These are phyloP conservation scores for Earliella scabrosa DNA, from an alignment of 1,284 basidiomycete species.

Conservation along the genomic window DNA sequence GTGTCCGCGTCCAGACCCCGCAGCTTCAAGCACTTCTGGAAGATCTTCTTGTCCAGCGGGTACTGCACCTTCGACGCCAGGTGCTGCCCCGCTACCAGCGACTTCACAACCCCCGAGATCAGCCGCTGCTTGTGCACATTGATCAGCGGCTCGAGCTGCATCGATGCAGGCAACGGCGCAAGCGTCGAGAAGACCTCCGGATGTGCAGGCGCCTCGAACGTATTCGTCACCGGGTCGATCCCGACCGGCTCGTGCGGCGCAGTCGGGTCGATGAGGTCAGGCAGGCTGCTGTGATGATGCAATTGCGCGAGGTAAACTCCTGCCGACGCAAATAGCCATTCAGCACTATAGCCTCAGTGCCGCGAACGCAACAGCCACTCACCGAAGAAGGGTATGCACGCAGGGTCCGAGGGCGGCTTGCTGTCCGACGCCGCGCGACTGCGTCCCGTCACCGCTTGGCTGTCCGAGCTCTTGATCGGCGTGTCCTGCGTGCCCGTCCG, in stretches of 20 bases:
- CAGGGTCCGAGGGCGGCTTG: slow-evolving; percentile 45
- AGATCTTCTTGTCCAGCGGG: slow-evolving; percentile 72
- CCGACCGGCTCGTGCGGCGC: slow-evolving; percentile 70
- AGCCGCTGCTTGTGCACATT: slow-evolving; percentile 88
- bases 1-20: slow-evolving; percentile 61
- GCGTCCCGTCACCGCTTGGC: slow-evolving; percentile 39
- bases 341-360: background rate
- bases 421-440: slow-evolving; percentile 50
- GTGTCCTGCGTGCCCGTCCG: slow-evolving; percentile 57
- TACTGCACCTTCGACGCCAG: slow-evolving; percentile 74
- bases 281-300: slow-evolving; percentile 65
- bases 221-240: slow-evolving; percentile 63
- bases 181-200: slow-evolving; percentile 79
- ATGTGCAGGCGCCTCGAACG: slow-evolving; percentile 68
- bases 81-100: slow-evolving; percentile 80
- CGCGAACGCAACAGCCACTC: slow-evolving; percentile 26
- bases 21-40: slow-evolving; percentile 75
- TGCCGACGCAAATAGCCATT: slow-evolving; percentile 38
- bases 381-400: slow-evolving; percentile 84
- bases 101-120: slow-evolving; percentile 78
- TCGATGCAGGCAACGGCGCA: slow-evolving; percentile 68
- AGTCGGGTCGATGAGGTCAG: slow-evolving; percentile 84
- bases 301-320: slow-evolving; percentile 82
- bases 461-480: slow-evolving; percentile 52
- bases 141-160: slow-evolving; percentile 84